Evolutionary conservation across 495 filamentous ascomycete genomes (phyloP).

Genomic region (Penicillium cataractarum): DNA sequence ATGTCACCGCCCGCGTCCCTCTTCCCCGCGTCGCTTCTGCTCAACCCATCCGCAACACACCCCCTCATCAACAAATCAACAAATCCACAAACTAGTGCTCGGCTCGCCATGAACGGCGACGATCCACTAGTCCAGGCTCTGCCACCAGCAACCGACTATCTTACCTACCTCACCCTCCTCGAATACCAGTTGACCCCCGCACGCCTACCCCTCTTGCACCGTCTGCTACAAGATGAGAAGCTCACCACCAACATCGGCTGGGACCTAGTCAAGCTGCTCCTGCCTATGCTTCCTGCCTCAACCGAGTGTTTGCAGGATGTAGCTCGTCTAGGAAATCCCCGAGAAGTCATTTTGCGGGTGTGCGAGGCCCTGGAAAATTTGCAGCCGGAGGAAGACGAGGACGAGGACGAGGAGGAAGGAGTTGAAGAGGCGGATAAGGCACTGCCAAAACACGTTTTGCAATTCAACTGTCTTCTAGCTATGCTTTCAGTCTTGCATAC

Average conservation of each 20-base stretch:
- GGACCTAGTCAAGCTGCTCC: conserved; percentile 87
- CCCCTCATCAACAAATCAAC: conserved; percentile 9
- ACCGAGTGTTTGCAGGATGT: conserved; percentile 75
- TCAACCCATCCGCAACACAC: conserved; percentile 1
- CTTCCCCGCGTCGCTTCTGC: conserved; percentile 3
- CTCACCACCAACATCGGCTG: conserved; percentile 93
- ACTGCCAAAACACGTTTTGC: conserved; percentile 39
- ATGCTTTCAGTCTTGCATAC: conserved; percentile 85
- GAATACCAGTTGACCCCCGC: conserved; percentile 81
- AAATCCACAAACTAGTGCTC: conserved; percentile 1
- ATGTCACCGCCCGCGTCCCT: conserved; percentile 3
- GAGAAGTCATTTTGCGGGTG: conserved; percentile 90
- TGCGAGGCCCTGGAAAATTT: conserved; percentile 70
- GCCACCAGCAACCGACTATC: conserved; percentile 76
- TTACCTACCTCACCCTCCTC: conserved; percentile 87
- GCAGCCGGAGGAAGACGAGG: conserved; percentile 56
- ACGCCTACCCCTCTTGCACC: conserved; percentile 74
- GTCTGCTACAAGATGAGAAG: conserved; percentile 77
- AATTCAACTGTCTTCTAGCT: conserved; percentile 77
- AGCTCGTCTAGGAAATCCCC: conserved; percentile 84
- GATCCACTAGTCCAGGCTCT: conserved; percentile 53
- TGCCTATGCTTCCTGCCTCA: conserved; percentile 73
- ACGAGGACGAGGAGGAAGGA: conserved; percentile 49
- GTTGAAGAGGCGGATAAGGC: conserved; percentile 18
- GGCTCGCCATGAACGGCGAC: conserved; percentile 20